phyloP scores from a whole-genome alignment of 495 filamentous ascomycete species.

The Xanthoparmelia taractica region DNA sequence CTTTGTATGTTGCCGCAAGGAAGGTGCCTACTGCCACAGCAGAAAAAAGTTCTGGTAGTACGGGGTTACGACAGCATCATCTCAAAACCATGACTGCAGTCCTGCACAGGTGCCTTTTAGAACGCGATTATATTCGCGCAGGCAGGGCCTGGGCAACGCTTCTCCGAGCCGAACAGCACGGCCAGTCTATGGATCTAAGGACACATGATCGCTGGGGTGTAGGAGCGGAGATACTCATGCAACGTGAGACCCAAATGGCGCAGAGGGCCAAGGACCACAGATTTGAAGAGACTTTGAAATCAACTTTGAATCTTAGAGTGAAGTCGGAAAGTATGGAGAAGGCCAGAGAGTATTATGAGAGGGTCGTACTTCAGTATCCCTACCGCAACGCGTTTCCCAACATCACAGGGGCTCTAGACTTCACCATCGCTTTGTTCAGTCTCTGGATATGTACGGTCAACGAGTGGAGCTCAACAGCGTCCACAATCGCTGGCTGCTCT shows the following conservation, averaged over 20 bases:
- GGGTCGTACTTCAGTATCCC: constrained; percentile 59
- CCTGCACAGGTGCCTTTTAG: constrained; percentile 53
- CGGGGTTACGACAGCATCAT: constrained; percentile 46
- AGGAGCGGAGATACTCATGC: constrained; percentile 59
- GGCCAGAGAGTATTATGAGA: constrained; percentile 57
- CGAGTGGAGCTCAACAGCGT: constrained; percentile 8
- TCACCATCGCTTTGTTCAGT: constrained; percentile 61
- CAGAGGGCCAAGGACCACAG: constrained; percentile 6
- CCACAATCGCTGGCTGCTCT: not conserved
- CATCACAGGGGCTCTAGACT: constrained; percentile 44
- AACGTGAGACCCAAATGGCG: constrained; percentile 31
- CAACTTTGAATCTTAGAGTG: constrained; percentile 27
- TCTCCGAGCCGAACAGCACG: constrained; percentile 47
- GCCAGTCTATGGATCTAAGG: constrained; percentile 48
- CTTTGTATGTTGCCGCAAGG: not conserved
- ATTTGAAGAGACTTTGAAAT: not conserved
- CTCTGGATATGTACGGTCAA: constrained; percentile 58
- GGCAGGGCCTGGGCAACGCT: constrained; percentile 58
- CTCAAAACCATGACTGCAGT: constrained; percentile 51
- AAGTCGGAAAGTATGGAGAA: constrained; percentile 46
- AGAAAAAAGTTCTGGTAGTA: not conserved
- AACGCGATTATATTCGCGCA: constrained; percentile 55
- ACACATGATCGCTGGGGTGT: constrained; percentile 56
- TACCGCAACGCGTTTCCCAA: constrained; percentile 41
- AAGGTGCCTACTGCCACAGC: not conserved